A percentile compares a stretch with the other conserved stretches of the same genome.
Evolutionary conservation across 106 monocot genomes (phyloP).

Genomic region (Cymbidium sinense): DNA sequence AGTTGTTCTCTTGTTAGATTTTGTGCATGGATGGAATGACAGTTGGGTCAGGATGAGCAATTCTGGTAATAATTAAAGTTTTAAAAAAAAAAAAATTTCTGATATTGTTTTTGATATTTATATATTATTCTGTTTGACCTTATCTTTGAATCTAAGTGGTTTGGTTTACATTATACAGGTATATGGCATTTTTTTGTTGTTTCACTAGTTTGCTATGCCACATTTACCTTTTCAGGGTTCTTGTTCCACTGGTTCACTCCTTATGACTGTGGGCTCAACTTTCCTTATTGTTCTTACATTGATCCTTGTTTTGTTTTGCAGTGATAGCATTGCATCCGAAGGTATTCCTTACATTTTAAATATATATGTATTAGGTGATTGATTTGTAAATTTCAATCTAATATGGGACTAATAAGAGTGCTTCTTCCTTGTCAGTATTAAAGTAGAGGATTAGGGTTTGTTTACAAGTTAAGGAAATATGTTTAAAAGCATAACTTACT

Average conservation of each 20-base stretch:
- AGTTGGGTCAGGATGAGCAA: constrained; percentile 95
- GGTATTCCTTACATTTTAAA: no score
- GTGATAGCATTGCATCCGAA: constrained; percentile 86
- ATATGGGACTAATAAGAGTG: no score
- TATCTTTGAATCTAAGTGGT: neutral
- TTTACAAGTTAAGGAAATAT: no score
- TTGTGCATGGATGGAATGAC: constrained; percentile 99
- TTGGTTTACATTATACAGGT: constrained; percentile 37
- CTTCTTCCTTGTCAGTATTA: no score
- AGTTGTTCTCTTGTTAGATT: constrained; percentile 95
- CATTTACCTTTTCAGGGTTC: constrained; percentile 85
- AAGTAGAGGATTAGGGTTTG: no score
- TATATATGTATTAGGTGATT: no score
- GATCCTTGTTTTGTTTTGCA: constrained; percentile 83
- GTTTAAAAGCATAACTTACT: no score
- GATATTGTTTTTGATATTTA: neutral
- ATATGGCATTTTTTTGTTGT: constrained; percentile 80
- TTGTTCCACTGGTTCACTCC: constrained; percentile 98
- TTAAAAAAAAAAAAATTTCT: no score
- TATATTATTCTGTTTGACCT: no score
- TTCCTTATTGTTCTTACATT: constrained; percentile 84
- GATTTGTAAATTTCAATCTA: no score
- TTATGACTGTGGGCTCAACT: constrained; percentile 90
- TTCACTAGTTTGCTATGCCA: constrained; percentile 79
- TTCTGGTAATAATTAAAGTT: constrained; percentile 54